These are phyloP conservation scores for Chenopodium formosanum DNA, from an alignment of 148 eudicot genomes.

Conservation along the genomic window DNA sequence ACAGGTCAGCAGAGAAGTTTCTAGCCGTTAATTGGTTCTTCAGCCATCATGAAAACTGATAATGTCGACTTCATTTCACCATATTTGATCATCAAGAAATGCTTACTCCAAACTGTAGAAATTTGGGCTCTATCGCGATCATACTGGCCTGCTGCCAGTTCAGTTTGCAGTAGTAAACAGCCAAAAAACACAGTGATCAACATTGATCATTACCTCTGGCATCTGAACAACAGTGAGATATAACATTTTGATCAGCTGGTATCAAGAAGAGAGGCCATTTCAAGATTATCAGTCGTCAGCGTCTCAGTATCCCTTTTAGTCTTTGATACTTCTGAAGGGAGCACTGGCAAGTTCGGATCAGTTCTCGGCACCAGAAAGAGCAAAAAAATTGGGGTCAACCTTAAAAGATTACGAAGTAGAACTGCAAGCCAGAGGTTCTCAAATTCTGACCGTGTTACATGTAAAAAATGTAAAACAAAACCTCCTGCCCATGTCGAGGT, in stretches of 20 bases:
- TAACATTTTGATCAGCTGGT: conserved; percentile 13
- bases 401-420: conserved; percentile 25
- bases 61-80: not conserved
- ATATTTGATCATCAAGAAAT: not conserved
- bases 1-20: not conserved
- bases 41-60: not conserved
- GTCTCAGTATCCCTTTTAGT: conserved; percentile 21
- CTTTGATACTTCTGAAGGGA: conserved; percentile 24
- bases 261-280: conserved; percentile 27
- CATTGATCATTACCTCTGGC: not conserved
- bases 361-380: conserved; percentile 32
- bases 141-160: not conserved
- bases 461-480: conserved; percentile 20
- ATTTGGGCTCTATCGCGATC: not conserved
- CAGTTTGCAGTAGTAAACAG: not conserved
- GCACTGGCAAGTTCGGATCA: conserved; percentile 27
- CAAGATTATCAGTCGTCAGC: conserved; percentile 16
- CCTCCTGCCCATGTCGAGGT: conserved; percentile 36
- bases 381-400: conserved; percentile 25
- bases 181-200: not conserved
- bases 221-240: not conserved
- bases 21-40: not conserved
- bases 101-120: not conserved
- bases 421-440: conserved; percentile 32
- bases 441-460: conserved; percentile 32